Conservation (phyloP, 23 red algal species). For the Gracilaria domingensis region DNA sequence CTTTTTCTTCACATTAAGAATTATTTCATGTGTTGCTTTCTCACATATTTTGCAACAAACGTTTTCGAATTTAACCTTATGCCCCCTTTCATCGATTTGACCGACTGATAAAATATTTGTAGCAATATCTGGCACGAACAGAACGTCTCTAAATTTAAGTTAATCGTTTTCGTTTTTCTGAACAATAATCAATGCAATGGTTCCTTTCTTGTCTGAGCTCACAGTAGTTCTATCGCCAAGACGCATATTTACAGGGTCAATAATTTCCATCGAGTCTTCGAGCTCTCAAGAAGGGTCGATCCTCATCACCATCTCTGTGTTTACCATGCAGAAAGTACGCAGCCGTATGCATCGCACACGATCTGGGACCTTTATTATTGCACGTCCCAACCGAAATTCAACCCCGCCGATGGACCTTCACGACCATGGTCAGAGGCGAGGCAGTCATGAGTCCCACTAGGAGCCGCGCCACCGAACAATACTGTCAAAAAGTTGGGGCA, state of each 20-base stretch:
- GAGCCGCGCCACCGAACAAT: too few relatives aligned
- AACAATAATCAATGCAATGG: not conserved
- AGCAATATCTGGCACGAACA: not conserved
- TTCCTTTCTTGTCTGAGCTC: not conserved
- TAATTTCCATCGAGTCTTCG: not conserved
- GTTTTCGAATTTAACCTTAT: not conserved
- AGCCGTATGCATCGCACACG: too few relatives aligned
- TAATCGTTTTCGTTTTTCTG: not conserved
- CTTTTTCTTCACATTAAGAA: not conserved
- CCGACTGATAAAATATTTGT: not conserved
- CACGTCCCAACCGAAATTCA: too few relatives aligned
- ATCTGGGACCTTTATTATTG: too few relatives aligned
- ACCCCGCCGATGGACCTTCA: too few relatives aligned
- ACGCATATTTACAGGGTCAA: not conserved
- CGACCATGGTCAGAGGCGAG: too few relatives aligned
- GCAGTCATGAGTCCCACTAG: too few relatives aligned
- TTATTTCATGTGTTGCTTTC: not conserved
- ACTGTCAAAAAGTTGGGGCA: too few relatives aligned
- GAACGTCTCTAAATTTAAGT: not conserved
- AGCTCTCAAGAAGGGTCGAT: too few relatives aligned
- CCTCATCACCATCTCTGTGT: too few relatives aligned
- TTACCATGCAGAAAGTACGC: too few relatives aligned
- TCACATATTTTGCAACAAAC: not conserved
- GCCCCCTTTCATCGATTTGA: not conserved
- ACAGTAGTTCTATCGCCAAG: slow-evolving; percentile 11